Evolutionary conservation across 2,329 filamentous ascomycete species (phyloP), one percentile per base, ranked within the genome.

Genomic region (Aspergillus cejpii): DNA sequence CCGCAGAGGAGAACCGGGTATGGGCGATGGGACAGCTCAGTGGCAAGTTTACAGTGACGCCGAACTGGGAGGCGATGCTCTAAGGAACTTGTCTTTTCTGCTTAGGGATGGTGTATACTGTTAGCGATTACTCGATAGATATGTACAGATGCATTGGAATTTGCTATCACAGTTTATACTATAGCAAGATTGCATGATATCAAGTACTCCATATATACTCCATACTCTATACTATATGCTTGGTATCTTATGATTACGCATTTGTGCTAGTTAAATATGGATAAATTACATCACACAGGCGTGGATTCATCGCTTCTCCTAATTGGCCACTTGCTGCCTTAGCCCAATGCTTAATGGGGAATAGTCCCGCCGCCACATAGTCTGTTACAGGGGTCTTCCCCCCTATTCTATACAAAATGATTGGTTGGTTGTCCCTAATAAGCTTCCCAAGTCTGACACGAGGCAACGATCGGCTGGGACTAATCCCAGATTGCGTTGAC

Each of bases 21-120:
- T 74, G 74, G 63, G 74, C 74, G 2, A 76, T 83, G 68, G 80
- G 79, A 6, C 74, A 80, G 55, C 70, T 83, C n/a, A 78, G 75
- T 61, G 78, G 77, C 43, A 83, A 81, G 63, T 81, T 83, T 57
- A 77, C 83, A 2, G 75, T 82, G 26, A 76, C 72, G 40, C 80
- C 80, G 11, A 73, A 83, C 58, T 82, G 78, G 76, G 69, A 70
- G 37, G 69, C 74, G 54, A 73, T 81, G 42, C 52, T 70, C 40
- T 67, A 47, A 60, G 12, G 31, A 15, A 15, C 23, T 8, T 41
- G 11, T 20, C 12, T 33, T 33, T 36, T 19, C 15, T 36, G 37
- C 27, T 40, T 45, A 14, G 15, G 33, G 14, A 20, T 11, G 15
- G 33, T 36, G 15, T 17, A 36, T 17, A 36, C 20, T 37, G 38